Percentiles rank a stretch among this genome's conserved stretches.
phyloP scores from a whole-genome alignment of 345 rosid species.

The Ailanthus altissimus region DNA sequence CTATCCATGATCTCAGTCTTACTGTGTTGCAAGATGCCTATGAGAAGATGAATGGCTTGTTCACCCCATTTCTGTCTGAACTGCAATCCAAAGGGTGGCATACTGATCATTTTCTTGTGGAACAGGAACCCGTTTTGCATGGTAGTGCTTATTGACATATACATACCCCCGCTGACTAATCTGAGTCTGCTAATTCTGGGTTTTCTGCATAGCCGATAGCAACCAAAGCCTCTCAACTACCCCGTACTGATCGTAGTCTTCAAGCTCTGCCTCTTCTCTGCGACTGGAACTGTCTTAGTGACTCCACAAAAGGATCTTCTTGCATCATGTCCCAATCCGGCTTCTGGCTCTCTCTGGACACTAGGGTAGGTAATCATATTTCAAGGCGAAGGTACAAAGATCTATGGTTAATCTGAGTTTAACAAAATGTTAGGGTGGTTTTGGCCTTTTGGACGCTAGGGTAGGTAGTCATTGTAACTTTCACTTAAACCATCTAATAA shows the following conservation, averaged over 20 bases:
- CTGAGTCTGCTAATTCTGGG: too few relatives aligned
- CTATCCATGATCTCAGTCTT: constrained; percentile 31
- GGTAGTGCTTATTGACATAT: constrained; percentile 44
- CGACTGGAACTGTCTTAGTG: too few relatives aligned
- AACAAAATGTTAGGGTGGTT: constrained; percentile 1
- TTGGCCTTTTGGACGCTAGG: not conserved
- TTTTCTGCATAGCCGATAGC: too few relatives aligned
- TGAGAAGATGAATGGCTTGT: constrained; percentile 55
- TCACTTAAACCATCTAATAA: not conserved
- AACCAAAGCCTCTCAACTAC: too few relatives aligned
- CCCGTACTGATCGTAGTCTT: too few relatives aligned
- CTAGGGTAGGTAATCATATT: too few relatives aligned
- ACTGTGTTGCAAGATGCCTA: constrained; percentile 58
- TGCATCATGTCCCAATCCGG: too few relatives aligned
- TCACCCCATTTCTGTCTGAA: constrained; percentile 56
- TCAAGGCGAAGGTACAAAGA: not conserved
- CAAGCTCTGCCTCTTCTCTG: too few relatives aligned
- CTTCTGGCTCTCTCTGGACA: too few relatives aligned
- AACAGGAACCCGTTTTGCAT: constrained; percentile 73
- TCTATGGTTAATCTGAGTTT: constrained; percentile 7
- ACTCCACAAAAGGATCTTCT: too few relatives aligned
- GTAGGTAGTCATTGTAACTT: constrained; percentile 1
- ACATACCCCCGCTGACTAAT: too few relatives aligned
- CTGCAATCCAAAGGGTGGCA: constrained; percentile 89
- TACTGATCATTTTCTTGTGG: constrained; percentile 87